Conservation (phyloP, 2,329 filamentous ascomycete species). For the Elsinoe australis region DNA sequence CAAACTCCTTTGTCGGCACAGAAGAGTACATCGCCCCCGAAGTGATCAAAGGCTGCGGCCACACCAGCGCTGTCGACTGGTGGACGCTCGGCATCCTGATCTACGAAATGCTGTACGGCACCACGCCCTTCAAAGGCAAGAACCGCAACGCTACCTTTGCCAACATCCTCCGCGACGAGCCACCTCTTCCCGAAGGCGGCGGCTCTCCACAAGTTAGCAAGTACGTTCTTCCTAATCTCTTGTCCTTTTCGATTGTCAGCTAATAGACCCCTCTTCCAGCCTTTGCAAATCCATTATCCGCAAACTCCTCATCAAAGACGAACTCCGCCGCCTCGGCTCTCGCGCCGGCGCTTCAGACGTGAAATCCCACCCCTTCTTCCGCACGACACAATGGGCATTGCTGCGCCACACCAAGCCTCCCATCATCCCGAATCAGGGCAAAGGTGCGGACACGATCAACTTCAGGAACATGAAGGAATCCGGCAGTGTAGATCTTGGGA, state of each 20-base stretch:
- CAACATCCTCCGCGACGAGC: conserved; percentile 92
- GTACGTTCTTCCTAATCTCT: conserved; percentile 49
- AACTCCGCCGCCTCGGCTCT: conserved; percentile 84
- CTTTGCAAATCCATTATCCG: conserved; percentile 94
- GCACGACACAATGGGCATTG: conserved; percentile 90
- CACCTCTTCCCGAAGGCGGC: conserved; percentile 86
- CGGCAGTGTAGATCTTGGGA: conserved; percentile 79
- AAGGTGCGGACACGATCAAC: conserved; percentile 88
- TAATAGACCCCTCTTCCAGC: conserved; percentile 44
- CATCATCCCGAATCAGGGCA: conserved; percentile 85
- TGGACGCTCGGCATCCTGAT: conserved; percentile 97
- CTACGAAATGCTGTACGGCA: conserved; percentile 98
- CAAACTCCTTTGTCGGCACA: conserved; percentile 96
- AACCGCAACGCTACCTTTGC: conserved; percentile 97
- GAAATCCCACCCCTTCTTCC: conserved; percentile 93
- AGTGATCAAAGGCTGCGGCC: conserved; percentile 96
- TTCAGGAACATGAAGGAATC: conserved; percentile 98
- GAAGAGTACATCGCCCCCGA: conserved; percentile 99
- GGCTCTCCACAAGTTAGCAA: conserved; percentile 81
- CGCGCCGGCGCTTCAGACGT: conserved; percentile 94
- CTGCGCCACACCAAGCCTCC: conserved; percentile 97
- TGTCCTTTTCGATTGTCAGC: background rate
- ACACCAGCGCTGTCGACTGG: conserved; percentile 98
- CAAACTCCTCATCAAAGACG: conserved; percentile 96
- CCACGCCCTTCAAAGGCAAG: conserved; percentile 98